A percentile compares a stretch with the other conserved stretches of the same genome.
These are phyloP conservation scores for Colletotrichum shisoi DNA, from an alignment of 2,329 filamentous ascomycete species.

Conservation along the genomic window DNA sequence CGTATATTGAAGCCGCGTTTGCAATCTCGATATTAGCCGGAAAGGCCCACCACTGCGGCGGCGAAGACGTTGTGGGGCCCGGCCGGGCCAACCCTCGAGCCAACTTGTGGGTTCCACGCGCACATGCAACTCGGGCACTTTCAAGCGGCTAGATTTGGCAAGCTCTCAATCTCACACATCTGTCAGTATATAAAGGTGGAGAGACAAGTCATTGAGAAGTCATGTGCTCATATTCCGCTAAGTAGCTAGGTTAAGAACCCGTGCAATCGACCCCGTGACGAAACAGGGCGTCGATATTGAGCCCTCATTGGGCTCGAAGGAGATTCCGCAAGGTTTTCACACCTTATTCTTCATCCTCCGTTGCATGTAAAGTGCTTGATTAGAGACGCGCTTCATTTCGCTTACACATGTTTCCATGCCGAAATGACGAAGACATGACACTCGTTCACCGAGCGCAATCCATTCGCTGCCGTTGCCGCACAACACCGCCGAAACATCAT, in stretches of 20 bases:
- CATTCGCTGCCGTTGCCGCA: conserved; percentile 14
- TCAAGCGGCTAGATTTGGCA: not conserved
- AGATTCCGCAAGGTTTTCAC: not conserved
- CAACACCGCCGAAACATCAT: conserved; percentile 8
- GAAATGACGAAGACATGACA: not conserved
- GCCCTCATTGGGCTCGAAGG: conserved; percentile 27
- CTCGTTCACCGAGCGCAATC: not conserved
- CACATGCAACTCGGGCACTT: too few species aligned
- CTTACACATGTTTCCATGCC: conserved; percentile 3
- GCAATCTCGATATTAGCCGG: not conserved
- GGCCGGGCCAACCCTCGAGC: not conserved
- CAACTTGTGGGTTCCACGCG: not conserved
- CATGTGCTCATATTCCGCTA: conserved; percentile 22
- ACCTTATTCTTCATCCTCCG: conserved; percentile 8
- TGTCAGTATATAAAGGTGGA: not conserved
- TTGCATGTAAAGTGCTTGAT: conserved; percentile 13
- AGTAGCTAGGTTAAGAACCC: conserved; percentile 6
- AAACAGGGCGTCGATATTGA: conserved; percentile 22
- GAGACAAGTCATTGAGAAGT: not conserved
- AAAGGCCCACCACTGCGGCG: not conserved
- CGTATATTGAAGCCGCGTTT: not conserved
- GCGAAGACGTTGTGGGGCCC: not conserved
- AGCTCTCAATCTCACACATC: not conserved
- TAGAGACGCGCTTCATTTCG: conserved; percentile 3
- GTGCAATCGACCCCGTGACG: conserved; percentile 22